A percentile compares a stretch with the other conserved stretches of the same genome.
phyloP scores from a whole-genome alignment of 305 asterid genomes.

The Fraxinus velutina region DNA sequence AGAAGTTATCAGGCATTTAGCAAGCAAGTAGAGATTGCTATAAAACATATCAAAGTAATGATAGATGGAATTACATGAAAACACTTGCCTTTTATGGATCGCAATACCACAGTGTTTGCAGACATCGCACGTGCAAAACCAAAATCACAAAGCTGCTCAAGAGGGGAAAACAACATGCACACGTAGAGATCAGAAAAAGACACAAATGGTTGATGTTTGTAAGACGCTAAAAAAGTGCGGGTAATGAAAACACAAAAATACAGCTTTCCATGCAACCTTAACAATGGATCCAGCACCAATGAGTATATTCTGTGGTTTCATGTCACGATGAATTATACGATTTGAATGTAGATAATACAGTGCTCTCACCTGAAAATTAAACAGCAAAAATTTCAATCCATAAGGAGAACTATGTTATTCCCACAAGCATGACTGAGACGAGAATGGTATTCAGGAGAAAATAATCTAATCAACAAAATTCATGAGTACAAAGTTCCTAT shows the following conservation, averaged over 20 bases:
- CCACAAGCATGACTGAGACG: constrained; percentile 6
- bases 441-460: constrained; percentile 10
- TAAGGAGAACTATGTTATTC: constrained; percentile 1
- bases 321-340: constrained; percentile 97
- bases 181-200: not conserved
- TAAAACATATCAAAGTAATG: constrained; percentile 13
- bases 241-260: not conserved
- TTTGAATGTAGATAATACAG: constrained; percentile 93
- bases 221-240: not conserved
- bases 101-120: constrained; percentile 92
- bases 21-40: constrained; percentile 23
- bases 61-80: constrained; percentile 12
- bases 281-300: constrained; percentile 90
- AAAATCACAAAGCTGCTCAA: constrained; percentile 87
- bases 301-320: constrained; percentile 98
- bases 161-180: constrained; percentile 16
- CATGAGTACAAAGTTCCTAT: not conserved
- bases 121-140: constrained; percentile 99
- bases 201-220: constrained; percentile 15
- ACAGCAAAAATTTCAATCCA: constrained; percentile 18
- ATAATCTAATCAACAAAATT: not conserved
- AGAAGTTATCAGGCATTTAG: constrained; percentile 24
- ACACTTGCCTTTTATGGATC: constrained; percentile 87
- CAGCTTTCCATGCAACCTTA: constrained; percentile 50
- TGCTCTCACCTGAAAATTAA: constrained; percentile 70